A percentile compares a stretch with the other conserved stretches of the same genome.
These are phyloP conservation scores for Clitopilus passeckerianus DNA, from an alignment of 768 basidiomycete genomes.

Conservation along the genomic window DNA sequence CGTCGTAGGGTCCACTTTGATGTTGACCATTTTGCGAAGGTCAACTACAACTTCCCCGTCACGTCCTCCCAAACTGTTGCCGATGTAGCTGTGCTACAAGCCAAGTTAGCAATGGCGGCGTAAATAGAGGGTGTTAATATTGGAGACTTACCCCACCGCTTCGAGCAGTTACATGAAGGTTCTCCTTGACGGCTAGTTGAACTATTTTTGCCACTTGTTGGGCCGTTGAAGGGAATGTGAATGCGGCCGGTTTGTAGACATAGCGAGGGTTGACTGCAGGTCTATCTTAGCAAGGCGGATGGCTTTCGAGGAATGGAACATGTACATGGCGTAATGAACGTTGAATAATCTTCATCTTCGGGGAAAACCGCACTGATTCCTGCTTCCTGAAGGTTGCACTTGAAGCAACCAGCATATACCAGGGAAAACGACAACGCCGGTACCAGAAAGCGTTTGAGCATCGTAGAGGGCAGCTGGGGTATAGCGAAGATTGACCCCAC, in stretches of 20 bases:
- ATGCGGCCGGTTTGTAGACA: conserved; percentile 24
- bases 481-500: too few relatives aligned
- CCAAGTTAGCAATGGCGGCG: too few relatives aligned
- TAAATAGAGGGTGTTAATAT: background rate
- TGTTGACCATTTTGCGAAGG: conserved; percentile 28
- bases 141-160: conserved; percentile 32
- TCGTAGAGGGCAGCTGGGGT: background rate
- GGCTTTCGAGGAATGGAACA: background rate
- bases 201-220: conserved; percentile 28
- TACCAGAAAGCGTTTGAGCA: background rate
- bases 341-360: background rate
- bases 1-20: conserved; percentile 23
- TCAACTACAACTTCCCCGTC: conserved; percentile 37
- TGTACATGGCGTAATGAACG: background rate
- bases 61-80: conserved; percentile 36
- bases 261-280: conserved; percentile 30
- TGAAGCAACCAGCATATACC: background rate
- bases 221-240: conserved; percentile 24
- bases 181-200: conserved; percentile 19
- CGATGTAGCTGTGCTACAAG: conserved; percentile 36
- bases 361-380: background rate
- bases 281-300: background rate
- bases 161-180: conserved; percentile 30
- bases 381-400: background rate
- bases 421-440: background rate